Percentiles rank a stretch among this genome's conserved stretches.
These are phyloP conservation scores for Lobulomyces angularis DNA, from an alignment of 192 early-diverging fungal genomes.

Conservation along the genomic window DNA sequence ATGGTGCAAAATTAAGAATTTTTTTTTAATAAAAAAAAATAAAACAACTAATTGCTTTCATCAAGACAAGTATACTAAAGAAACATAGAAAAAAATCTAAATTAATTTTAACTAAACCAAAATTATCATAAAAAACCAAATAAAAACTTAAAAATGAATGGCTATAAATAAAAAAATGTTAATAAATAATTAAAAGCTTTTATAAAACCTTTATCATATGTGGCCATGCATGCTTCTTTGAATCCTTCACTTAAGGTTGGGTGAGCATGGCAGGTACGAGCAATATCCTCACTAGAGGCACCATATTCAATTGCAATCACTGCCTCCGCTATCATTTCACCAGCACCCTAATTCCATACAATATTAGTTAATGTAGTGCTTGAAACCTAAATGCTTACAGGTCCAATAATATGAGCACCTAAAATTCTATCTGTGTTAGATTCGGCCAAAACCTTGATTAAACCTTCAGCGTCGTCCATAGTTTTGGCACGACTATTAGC, in stretches of 20 bases:
- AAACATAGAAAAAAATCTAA: too few relatives aligned
- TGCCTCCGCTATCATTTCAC: slow-evolving; percentile 98
- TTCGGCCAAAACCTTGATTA: slow-evolving; percentile 94
- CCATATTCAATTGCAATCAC: slow-evolving; percentile 96
- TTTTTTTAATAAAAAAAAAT: too few relatives aligned
- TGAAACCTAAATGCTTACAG: too few relatives aligned
- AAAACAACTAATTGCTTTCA: too few relatives aligned
- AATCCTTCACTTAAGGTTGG: slow-evolving; percentile 94
- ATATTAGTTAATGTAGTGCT: too few relatives aligned
- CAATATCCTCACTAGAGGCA: slow-evolving; percentile 95
- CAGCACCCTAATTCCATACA: slow-evolving; percentile 53
- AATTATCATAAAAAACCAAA: too few relatives aligned
- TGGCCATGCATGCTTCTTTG: slow-evolving; percentile 94
- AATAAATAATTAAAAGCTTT: too few relatives aligned
- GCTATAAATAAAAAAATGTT: too few relatives aligned
- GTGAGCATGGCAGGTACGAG: slow-evolving; percentile 93
- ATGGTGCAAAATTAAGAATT: too few relatives aligned
- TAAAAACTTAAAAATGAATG: too few relatives aligned
- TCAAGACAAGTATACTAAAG: too few relatives aligned
- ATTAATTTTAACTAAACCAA: too few relatives aligned
- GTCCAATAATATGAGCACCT: slow-evolving; percentile 96
- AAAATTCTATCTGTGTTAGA: slow-evolving; percentile 90
- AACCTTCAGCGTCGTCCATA: slow-evolving; percentile 81
- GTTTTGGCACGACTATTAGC: slow-evolving; percentile 98
- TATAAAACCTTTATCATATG: slow-evolving; percentile 72